Conservation (phyloP, 805 yeast species). For the Cephaloascus albidus region DNA sequence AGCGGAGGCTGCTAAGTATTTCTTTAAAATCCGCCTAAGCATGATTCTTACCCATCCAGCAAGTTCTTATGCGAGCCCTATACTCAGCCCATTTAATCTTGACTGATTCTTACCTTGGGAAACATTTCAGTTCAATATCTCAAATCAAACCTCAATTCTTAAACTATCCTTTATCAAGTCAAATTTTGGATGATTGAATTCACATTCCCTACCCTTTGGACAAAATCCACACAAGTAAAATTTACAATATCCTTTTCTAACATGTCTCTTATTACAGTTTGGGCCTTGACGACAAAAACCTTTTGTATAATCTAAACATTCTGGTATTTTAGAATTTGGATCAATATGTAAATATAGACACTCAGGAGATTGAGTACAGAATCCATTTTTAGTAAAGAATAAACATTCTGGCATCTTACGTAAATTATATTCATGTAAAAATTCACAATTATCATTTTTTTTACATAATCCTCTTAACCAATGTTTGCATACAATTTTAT, state of each 20-base stretch:
- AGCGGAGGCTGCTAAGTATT: too few relatives aligned
- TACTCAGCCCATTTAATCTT: too few relatives aligned
- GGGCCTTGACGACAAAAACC: conserved; percentile 96
- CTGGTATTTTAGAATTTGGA: conserved; percentile 81
- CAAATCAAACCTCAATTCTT: conserved; percentile 1
- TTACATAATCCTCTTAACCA: conserved; percentile 97
- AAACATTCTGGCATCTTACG: conserved; percentile 96
- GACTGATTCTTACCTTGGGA: too few relatives aligned
- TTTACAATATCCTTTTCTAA: conserved; percentile 68
- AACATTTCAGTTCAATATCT: too few relatives aligned
- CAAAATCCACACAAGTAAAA: conserved; percentile 85
- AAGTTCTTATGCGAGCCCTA: too few relatives aligned
- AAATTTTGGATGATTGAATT: conserved; percentile 76
- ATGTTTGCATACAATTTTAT: conserved; percentile 86
- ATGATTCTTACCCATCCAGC: too few relatives aligned
- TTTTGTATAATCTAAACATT: conserved; percentile 70
- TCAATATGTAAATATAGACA: conserved; percentile 90
- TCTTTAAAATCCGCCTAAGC: too few relatives aligned
- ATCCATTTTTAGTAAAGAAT: conserved; percentile 73
- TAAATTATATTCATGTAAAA: conserved; percentile 87
- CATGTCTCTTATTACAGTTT: conserved; percentile 71
- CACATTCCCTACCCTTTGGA: conserved; percentile 79
- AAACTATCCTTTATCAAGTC: conserved; percentile 31
- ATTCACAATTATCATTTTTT: conserved; percentile 94
- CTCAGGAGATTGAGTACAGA: conserved; percentile 88